Base-by-base conservation (phyloP, 805 yeast species). In the Torulaspora indica region DNA sequence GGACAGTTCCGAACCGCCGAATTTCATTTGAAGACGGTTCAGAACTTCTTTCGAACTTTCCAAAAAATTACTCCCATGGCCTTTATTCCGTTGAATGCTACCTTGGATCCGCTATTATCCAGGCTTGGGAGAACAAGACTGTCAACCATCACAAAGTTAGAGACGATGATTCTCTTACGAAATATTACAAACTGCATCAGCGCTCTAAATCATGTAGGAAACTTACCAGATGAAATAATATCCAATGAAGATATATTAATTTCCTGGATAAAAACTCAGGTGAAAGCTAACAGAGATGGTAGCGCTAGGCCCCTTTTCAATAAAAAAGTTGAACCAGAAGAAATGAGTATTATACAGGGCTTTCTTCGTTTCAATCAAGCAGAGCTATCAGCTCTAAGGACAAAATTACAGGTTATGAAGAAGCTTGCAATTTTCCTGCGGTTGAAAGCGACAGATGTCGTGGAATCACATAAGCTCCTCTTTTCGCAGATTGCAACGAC, bases 301-400 rank as follows among this genome's bases (percentile, higher is more conserved):
- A 18, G 30, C 35, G 22, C 20, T 14, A n/a, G 40, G 12, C 32
- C 24, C 25, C 23, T 13, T n/a, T 34, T 25, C 10, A 33, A 30
- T 10, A 53, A 49, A 32, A 38, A 34, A 12, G 41, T 58, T n/a
- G 57, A 55, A 24, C 60, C 61, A 5, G 67, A 63, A 37, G 60
- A 57, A 29, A 47, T 60, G 31, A 52, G 47, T 27, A 51, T 53
- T 6, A 58, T 63, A 4, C 58, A 58, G 35, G 46, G 48, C 20
- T 57, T 63, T 37, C 38, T 58, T 14, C 55, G 56, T 29, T 58
- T 54, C 36, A 58, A 55, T 40, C 39, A 48, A 2, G 36, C 53
- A 12, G 66, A 61, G 42, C 25, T 60, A 14, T 37, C 35, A 6
- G 40, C 43, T 6, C 31, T 57, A 12, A 46, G 46, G 17, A 37